Evolutionary conservation across 2,329 filamentous ascomycete genomes (phyloP), one percentile per base, ranked within the genome.

Genomic region (Arthrobotrys entomopaga): DNA sequence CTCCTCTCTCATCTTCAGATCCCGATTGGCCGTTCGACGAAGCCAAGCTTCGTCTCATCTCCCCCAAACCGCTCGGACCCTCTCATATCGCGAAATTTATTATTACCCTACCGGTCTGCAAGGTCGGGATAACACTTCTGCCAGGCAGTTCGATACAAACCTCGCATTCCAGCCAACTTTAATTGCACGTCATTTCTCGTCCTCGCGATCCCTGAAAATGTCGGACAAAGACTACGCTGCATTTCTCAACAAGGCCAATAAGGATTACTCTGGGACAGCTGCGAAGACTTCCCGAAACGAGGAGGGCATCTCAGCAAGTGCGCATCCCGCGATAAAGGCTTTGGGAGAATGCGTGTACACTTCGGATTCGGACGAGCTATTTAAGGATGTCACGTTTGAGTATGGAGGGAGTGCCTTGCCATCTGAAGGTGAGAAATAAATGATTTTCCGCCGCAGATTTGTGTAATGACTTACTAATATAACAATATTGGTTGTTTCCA

Each of bases 161-260:
- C 70, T 65, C 63, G 70, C 70, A 67, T 74, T 67, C 63, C 70
- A 54, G 52, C 57, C 63, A 74, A 74, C 63, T 52, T 66, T 74
- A 73, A 74, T 74, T 59, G 46, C 70, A 67, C 70, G 63, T 64
- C 70, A 67, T 38, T 63, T 74, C 58, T 74, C 70, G 11, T 26
- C 20, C 16, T 63, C 63, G 20, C 63, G 19, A 48, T 46, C 63
- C 20, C 26, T 57, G 24, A 67, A 59, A 58, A 74, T 74, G 70
- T 89, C 88, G 63, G 92, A 97, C 84, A 88, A 91, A 75, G 90
- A 91, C 76, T 97, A 97, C 84, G 87, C 89, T 82, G 85, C 90
- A 72, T 97, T 97, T 80, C 85, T 97, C 67, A 86, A 95, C 80
- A 95, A 95, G 84, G 92, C 92, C 63, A 96, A 96, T 83, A 84